Evolutionary conservation across 2,329 filamentous ascomycete species (phyloP).

Genomic region (Seiridium unicorne): DNA sequence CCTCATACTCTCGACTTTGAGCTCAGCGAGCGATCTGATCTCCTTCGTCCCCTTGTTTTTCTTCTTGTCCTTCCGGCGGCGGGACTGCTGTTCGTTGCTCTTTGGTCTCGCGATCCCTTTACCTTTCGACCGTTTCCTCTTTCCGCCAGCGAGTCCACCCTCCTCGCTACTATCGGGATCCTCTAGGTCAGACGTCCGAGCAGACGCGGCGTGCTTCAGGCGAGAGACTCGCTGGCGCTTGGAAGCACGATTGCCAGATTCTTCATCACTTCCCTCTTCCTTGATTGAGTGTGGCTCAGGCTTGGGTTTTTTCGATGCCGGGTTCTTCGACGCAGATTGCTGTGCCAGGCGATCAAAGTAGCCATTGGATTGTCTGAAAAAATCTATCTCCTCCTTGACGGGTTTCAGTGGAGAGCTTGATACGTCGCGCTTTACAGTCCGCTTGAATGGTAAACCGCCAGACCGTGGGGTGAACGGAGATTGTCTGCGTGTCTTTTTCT

Average conservation of each 20-base stretch:
- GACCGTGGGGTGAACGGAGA: not conserved
- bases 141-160: not conserved
- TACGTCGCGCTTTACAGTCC: not conserved
- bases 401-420: not conserved
- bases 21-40: constrained; percentile 16
- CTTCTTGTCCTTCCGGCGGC: constrained; percentile 10
- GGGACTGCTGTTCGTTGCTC: constrained; percentile 9
- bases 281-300: not conserved
- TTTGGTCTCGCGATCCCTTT: not conserved
- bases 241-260: not conserved
- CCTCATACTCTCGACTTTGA: constrained; percentile 21
- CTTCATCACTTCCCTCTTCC: not conserved
- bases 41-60: not conserved
- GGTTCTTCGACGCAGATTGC: not conserved
- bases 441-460: not conserved
- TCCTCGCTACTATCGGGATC: not conserved
- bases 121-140: not conserved
- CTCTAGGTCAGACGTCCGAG: too few species aligned
- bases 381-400: not conserved
- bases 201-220: not conserved
- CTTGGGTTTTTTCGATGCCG: not conserved
- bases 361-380: not conserved
- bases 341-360: not conserved
- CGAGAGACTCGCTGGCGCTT: not conserved
- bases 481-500: not conserved